Conservation (phyloP, 768 basidiomycete species). For the Hebeloma cylindrosporum region DNA sequence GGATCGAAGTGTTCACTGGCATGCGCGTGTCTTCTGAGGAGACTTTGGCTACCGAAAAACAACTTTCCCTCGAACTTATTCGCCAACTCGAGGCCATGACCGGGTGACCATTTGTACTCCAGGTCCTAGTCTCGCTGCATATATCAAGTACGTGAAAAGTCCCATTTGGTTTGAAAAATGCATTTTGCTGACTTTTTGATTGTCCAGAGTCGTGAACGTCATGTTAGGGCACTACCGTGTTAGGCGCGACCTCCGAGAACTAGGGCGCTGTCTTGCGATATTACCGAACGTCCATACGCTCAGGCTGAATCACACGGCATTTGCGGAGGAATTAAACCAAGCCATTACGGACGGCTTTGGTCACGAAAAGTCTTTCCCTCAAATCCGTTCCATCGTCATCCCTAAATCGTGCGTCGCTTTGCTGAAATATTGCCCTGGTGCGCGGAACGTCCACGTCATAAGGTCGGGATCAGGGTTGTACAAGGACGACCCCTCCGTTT, state of each 20-base stretch:
- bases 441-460: too few species aligned
- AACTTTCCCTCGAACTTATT: slow-evolving; percentile 11
- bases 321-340: neutral
- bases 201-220: slow-evolving; percentile 19
- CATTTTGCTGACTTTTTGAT: neutral
- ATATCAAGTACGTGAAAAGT: slow-evolving; percentile 14
- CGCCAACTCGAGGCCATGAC: slow-evolving; percentile 26
- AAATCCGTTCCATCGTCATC: slow-evolving; percentile 2
- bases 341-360: slow-evolving; percentile 10
- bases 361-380: neutral
- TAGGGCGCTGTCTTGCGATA: slow-evolving; percentile 23
- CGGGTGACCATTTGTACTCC: too few species aligned
- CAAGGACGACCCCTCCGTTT: too few species aligned
- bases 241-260: slow-evolving; percentile 19
- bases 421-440: too few species aligned
- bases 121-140: slow-evolving; percentile 17
- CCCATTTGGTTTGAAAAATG: neutral
- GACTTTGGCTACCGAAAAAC: slow-evolving; percentile 7
- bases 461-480: too few species aligned
- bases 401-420: too few species aligned
- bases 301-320: slow-evolving; percentile 7
- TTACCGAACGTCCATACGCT: slow-evolving; percentile 26
- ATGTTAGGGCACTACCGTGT: slow-evolving; percentile 13
- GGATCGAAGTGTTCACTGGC: slow-evolving; percentile 11
- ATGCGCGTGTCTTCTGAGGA: neutral